Base-by-base conservation (phyloP, 2,329 filamentous ascomycete species). In the Whalleya microplaca region DNA sequence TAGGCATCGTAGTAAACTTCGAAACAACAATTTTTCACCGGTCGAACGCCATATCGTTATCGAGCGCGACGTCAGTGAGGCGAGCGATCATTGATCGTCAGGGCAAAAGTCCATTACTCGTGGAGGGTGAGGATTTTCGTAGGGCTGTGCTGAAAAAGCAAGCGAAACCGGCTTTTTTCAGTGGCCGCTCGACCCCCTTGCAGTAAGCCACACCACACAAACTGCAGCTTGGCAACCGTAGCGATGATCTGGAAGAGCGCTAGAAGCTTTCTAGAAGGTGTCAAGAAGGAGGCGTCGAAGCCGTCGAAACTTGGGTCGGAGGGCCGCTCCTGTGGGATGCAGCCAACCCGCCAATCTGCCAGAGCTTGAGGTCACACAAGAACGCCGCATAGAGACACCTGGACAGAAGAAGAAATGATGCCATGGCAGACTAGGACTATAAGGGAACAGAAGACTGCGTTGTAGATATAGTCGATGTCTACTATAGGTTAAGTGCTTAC, bases 231-330 rank as follows among this genome's bases (percentile, higher is more conserved):
- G 56, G 56, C 54, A 56, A 55, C 51, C 51, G 44, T 56, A 49
- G 41, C 27, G 49, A 42, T 20, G 47, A 58, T 57, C 50, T 54
- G 47, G 57, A 62, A 62, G n/a, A 16, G 16, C 63, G 47, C 64
- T 66, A 66, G 64, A 66, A 66, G 50, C 14, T 58, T 66, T 66
- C 64, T 56, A 66, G 64, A 66, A 66, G 59, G 63, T 59, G 57
- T 60, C 53, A 58, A 53, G 10, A 45, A 37, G 37, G 55, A 54
- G 45, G 46, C 52, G 55, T n/a, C 4, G 23, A 4, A 27, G 23
- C 23, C 23, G 9, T 51, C 42, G 21, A 51, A 52, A 51, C 45
- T 27, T 46, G 49, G 48, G 51, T 48, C 54, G 48, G 60, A 51
- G 58, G 52, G 49, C 55, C 51, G 54, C 57, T 62, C 65, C 65